These are phyloP conservation scores for Yamadazyma takamatsuzukensis DNA, from an alignment of 805 yeast species.

Conservation along the genomic window DNA sequence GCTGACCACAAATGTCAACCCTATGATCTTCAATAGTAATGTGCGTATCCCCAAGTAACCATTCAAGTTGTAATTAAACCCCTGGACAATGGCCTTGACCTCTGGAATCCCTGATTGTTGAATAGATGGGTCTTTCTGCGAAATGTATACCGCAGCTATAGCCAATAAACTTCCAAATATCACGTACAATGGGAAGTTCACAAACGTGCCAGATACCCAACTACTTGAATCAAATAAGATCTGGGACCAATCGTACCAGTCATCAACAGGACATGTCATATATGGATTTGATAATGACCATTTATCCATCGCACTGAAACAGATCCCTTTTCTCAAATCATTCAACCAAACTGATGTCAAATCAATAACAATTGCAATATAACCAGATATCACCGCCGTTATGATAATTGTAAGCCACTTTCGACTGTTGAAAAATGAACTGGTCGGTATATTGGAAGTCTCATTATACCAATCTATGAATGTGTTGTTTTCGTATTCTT, in stretches of 20 bases:
- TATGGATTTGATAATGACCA: slow-evolving; percentile 43
- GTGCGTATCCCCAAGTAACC: slow-evolving; percentile 51
- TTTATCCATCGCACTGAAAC: slow-evolving; percentile 33
- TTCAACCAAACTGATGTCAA: slow-evolving; percentile 47
- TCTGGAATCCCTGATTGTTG: slow-evolving; percentile 69
- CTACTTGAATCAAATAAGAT: slow-evolving; percentile 22
- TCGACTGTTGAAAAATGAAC: slow-evolving; percentile 14
- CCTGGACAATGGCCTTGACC: slow-evolving; percentile 63
- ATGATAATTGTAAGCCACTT: slow-evolving; percentile 49
- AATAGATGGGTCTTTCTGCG: slow-evolving; percentile 23
- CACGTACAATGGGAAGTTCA: slow-evolving; percentile 36
- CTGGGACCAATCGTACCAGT: slow-evolving; percentile 37
- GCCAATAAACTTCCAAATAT: slow-evolving; percentile 22
- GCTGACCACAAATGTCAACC: slow-evolving; percentile 63
- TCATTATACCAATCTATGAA: slow-evolving; percentile 55
- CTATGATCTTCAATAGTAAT: slow-evolving; percentile 52
- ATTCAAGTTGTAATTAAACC: slow-evolving; percentile 46
- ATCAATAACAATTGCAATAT: slow-evolving; percentile 47
- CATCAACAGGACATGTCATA: slow-evolving; percentile 39
- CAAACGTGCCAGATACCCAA: slow-evolving; percentile 15
- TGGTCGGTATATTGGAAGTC: slow-evolving; percentile 19
- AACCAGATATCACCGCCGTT: slow-evolving; percentile 46
- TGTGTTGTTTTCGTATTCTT: slow-evolving; percentile 34
- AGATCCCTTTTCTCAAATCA: slow-evolving; percentile 52
- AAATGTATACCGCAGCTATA: slow-evolving; percentile 26